A percentile compares a stretch with the other conserved stretches of the same genome.
Conservation (phyloP, 306 rosid genomes). For the Rosa rugosa region DNA sequence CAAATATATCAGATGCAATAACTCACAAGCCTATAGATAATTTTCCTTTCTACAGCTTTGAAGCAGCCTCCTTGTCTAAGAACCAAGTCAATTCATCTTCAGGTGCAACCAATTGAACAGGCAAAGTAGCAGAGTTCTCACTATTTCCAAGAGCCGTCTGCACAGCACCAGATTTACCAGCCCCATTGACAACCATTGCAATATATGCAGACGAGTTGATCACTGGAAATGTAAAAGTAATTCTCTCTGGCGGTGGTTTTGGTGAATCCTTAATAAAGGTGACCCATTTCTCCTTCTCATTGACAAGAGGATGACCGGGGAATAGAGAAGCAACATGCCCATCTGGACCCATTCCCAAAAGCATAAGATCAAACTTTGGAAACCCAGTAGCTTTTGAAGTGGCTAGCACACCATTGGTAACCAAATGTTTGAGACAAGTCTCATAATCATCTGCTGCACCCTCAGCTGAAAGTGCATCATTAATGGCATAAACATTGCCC, state of each 20-base stretch:
- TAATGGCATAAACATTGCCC: conserved; percentile 67
- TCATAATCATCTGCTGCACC: conserved; percentile 96
- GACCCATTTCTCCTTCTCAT: conserved; percentile 83
- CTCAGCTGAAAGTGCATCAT: conserved; percentile 77
- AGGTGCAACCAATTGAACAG: conserved; percentile 68
- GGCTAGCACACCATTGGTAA: conserved; percentile 42
- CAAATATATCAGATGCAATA: conserved; percentile 6
- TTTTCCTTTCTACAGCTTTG: conserved; percentile 57
- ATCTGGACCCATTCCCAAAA: conserved; percentile 98
- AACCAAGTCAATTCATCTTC: conserved; percentile 85
- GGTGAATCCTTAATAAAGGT: conserved; percentile 81
- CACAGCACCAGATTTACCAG: conserved; percentile 65
- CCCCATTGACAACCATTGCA: conserved; percentile 75
- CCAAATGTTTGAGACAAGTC: conserved; percentile 62
- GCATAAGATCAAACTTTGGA: conserved; percentile 92
- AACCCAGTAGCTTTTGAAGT: conserved; percentile 55
- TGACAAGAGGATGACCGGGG: conserved; percentile 83
- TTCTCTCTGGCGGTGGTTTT: conserved; percentile 92
- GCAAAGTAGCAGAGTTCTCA: conserved; percentile 53
- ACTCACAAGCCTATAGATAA: conserved; percentile 14
- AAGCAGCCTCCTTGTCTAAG: conserved; percentile 85
- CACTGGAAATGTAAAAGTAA: conserved; percentile 84
- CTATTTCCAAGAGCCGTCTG: conserved; percentile 49
- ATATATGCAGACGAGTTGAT: conserved; percentile 69
- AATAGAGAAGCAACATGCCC: conserved; percentile 95